Conservation (phyloP, 1,139 yeast genomes). For the Magnusiomyces sp. region DNA sequence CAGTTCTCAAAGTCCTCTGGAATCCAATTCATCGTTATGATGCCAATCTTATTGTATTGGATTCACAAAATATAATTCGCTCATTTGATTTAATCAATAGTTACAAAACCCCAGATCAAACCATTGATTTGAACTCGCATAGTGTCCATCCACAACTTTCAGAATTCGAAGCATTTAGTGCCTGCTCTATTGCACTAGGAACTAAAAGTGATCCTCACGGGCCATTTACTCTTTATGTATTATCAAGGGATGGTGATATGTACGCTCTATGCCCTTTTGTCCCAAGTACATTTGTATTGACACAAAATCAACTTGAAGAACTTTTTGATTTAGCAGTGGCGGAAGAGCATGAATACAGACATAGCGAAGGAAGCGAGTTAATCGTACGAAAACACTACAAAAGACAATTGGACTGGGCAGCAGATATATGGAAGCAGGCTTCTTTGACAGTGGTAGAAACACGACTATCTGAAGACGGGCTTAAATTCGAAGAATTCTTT, state of each 20-base stretch:
- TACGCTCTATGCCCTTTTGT: slow-evolving; percentile 49
- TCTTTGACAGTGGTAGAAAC: slow-evolving; percentile 19
- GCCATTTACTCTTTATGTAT: slow-evolving; percentile 39
- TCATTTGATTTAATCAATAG: slow-evolving; percentile 32
- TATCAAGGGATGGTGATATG: slow-evolving; percentile 47
- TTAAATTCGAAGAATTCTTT: slow-evolving; percentile 17
- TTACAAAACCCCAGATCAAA: slow-evolving; percentile 23
- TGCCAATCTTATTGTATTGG: slow-evolving; percentile 35
- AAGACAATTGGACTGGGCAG: slow-evolving; percentile 25
- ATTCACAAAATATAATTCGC: slow-evolving; percentile 32
- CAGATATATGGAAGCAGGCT: slow-evolving; percentile 24
- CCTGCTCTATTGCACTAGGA: slow-evolving; percentile 43
- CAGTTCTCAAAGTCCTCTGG: slow-evolving; percentile 34
- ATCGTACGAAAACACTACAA: slow-evolving; percentile 17
- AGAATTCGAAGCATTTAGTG: slow-evolving; percentile 16
- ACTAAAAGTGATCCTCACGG: slow-evolving; percentile 34
- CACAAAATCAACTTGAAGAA: slow-evolving; percentile 30
- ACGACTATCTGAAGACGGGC: slow-evolving; percentile 15
- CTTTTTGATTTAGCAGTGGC: slow-evolving; percentile 39
- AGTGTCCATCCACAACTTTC: neutral
- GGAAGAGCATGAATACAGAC: slow-evolving; percentile 21
- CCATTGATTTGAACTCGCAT: neutral
- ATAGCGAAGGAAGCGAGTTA: slow-evolving; percentile 5
- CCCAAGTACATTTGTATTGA: slow-evolving; percentile 37
- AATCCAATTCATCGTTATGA: slow-evolving; percentile 38